Evolutionary conservation across 2,329 filamentous ascomycete species (phyloP).

Genomic region (Botrytis byssoidea): DNA sequence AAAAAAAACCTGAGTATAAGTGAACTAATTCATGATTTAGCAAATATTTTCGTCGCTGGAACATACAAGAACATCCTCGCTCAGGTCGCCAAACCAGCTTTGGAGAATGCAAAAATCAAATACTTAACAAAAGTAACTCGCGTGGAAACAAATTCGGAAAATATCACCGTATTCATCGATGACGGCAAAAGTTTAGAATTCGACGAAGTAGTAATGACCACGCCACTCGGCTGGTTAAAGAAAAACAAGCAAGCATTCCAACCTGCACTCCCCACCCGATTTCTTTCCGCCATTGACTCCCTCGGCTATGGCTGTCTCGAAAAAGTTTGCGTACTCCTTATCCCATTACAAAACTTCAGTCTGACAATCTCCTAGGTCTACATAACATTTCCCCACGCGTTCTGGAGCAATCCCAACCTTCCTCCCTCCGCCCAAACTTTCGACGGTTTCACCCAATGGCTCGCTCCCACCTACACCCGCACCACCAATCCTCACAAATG

Average conservation of each 20-base stretch:
- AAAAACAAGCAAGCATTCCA: constrained; percentile 44
- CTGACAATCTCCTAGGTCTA: constrained; percentile 33
- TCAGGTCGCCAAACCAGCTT: constrained; percentile 33
- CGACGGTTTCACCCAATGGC: constrained; percentile 59
- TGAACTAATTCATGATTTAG: constrained; percentile 21
- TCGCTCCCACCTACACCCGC: constrained; percentile 54
- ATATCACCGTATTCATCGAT: constrained; percentile 26
- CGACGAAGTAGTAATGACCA: constrained; percentile 50
- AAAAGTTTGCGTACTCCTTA: constrained; percentile 43
- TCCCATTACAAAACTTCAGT: too few species aligned
- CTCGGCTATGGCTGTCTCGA: constrained; percentile 51
- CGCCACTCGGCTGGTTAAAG: constrained; percentile 52
- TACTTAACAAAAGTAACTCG: constrained; percentile 31
- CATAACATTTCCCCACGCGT: constrained; percentile 59
- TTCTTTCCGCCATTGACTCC: constrained; percentile 47
- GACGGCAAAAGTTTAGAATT: constrained; percentile 30
- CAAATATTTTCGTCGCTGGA: constrained; percentile 38
- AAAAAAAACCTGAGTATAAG: neutral
- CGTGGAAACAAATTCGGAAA: constrained; percentile 22
- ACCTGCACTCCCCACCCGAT: constrained; percentile 44
- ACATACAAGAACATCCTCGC: constrained; percentile 38
- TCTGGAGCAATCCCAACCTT: constrained; percentile 49
- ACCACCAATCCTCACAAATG: constrained; percentile 52
- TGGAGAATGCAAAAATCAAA: constrained; percentile 29
- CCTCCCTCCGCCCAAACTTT: constrained; percentile 24